Evolutionary conservation across 2,329 filamentous ascomycete genomes (phyloP).

Genomic region (Colletotrichum paranaense): DNA sequence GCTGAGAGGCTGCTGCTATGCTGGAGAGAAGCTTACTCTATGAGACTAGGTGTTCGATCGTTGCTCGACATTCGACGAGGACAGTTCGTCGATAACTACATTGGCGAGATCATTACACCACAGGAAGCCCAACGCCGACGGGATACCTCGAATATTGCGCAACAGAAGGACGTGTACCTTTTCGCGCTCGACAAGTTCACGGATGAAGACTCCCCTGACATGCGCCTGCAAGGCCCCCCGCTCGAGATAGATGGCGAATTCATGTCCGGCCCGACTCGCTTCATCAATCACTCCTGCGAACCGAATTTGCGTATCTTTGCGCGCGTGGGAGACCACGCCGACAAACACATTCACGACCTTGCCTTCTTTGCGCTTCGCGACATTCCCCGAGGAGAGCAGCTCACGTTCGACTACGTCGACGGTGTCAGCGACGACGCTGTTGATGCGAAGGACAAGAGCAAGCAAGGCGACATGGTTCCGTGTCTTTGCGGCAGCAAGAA

Average conservation of each 20-base stretch:
- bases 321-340: slow-evolving; percentile 80
- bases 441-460: slow-evolving; percentile 61
- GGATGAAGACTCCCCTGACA: slow-evolving; percentile 65
- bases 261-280: slow-evolving; percentile 81
- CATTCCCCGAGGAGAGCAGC: slow-evolving; percentile 73
- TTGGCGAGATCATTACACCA: slow-evolving; percentile 76
- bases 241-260: slow-evolving; percentile 79
- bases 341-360: slow-evolving; percentile 79
- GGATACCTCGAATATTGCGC: slow-evolving; percentile 61
- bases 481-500: slow-evolving; percentile 73
- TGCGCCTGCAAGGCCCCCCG: slow-evolving; percentile 65
- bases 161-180: slow-evolving; percentile 81
- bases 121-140: slow-evolving; percentile 75
- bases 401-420: slow-evolving; percentile 85
- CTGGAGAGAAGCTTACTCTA: background rate
- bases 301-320: slow-evolving; percentile 85
- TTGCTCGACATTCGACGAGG: slow-evolving; percentile 73
- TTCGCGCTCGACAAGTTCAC: slow-evolving; percentile 87
- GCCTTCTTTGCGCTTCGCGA: slow-evolving; percentile 79
- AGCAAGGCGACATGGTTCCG: slow-evolving; percentile 62
- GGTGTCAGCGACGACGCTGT: slow-evolving; percentile 64
- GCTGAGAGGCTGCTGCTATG: background rate
- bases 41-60: slow-evolving; percentile 68
- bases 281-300: slow-evolving; percentile 86
- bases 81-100: slow-evolving; percentile 84